phyloP scores from a whole-genome alignment of 2,329 filamentous ascomycete species.

The Arthrobotrys entomopaga region DNA sequence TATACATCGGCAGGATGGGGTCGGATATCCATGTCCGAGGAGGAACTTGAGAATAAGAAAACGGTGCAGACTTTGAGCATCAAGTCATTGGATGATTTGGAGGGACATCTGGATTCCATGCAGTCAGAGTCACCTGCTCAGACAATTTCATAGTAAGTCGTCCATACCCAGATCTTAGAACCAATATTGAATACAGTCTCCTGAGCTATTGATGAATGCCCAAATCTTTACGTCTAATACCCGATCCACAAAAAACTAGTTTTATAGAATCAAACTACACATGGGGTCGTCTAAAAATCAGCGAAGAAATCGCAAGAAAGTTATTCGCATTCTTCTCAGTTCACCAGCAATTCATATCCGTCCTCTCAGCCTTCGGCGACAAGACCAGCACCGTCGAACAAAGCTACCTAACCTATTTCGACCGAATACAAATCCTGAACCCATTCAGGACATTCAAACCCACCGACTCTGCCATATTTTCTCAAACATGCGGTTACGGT shows the following conservation, averaged over 20 bases:
- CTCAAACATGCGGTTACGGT: slow-evolving; percentile 47
- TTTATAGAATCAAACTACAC: slow-evolving; percentile 35
- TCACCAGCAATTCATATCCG: slow-evolving; percentile 39
- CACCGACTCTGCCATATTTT: slow-evolving; percentile 28
- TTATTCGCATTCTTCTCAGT: slow-evolving; percentile 38
- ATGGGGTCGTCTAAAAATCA: slow-evolving; percentile 29
- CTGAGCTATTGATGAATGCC: too few species aligned
- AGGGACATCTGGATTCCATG: slow-evolving; percentile 23
- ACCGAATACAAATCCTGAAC: slow-evolving; percentile 45
- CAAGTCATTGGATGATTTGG: slow-evolving; percentile 27
- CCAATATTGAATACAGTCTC: too few species aligned
- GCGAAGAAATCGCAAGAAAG: slow-evolving; percentile 36
- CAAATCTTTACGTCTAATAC: not conserved
- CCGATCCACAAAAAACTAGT: not conserved
- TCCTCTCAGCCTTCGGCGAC: slow-evolving; percentile 42
- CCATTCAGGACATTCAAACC: slow-evolving; percentile 35
- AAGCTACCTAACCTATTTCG: slow-evolving; percentile 49
- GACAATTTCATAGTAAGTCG: slow-evolving; percentile 38
- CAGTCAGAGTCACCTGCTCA: slow-evolving; percentile 33
- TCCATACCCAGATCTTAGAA: too few species aligned
- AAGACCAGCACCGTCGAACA: slow-evolving; percentile 35
- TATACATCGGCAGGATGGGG: slow-evolving; percentile 40
- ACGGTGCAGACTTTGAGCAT: slow-evolving; percentile 8
- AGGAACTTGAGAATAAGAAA: slow-evolving; percentile 18
- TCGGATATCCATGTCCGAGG: slow-evolving; percentile 28